Conservation (phyloP, 805 yeast genomes). For the Danielia oregonensis region DNA sequence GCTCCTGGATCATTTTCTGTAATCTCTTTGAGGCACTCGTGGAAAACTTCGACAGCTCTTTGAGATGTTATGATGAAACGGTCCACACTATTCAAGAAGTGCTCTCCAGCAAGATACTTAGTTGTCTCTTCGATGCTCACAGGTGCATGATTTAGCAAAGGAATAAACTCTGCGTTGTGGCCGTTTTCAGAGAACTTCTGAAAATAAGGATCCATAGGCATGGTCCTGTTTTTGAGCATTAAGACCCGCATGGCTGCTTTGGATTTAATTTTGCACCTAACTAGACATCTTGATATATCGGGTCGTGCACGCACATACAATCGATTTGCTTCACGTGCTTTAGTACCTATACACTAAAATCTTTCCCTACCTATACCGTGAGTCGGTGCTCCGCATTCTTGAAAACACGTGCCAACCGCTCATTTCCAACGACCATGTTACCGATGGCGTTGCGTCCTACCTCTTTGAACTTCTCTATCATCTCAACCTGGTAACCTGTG, state of each 20-base stretch:
- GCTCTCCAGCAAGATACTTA: constrained; percentile 39
- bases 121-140: constrained; percentile 45
- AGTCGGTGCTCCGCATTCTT: constrained; percentile 9
- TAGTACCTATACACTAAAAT: background rate
- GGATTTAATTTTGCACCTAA: too few species aligned
- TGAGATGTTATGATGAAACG: constrained; percentile 82
- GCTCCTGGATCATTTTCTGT: constrained; percentile 9
- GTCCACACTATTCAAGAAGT: constrained; percentile 38
- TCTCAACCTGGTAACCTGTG: constrained; percentile 36
- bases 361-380: background rate
- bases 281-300: too few species aligned
- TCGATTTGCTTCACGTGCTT: too few species aligned
- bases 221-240: constrained; percentile 72
- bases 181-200: constrained; percentile 34
- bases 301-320: too few species aligned
- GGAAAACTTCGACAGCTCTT: constrained; percentile 81
- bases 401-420: constrained; percentile 37
- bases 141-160: constrained; percentile 66
- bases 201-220: constrained; percentile 66
- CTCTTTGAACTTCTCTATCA: constrained; percentile 32
- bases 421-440: constrained; percentile 41
- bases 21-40: constrained; percentile 37
- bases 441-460: constrained; percentile 36
- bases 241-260: constrained; percentile 40
- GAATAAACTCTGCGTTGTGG: constrained; percentile 56